Evolutionary conservation across 2,329 filamentous ascomycete genomes (phyloP).

Genomic region (Diplodia mutila): DNA sequence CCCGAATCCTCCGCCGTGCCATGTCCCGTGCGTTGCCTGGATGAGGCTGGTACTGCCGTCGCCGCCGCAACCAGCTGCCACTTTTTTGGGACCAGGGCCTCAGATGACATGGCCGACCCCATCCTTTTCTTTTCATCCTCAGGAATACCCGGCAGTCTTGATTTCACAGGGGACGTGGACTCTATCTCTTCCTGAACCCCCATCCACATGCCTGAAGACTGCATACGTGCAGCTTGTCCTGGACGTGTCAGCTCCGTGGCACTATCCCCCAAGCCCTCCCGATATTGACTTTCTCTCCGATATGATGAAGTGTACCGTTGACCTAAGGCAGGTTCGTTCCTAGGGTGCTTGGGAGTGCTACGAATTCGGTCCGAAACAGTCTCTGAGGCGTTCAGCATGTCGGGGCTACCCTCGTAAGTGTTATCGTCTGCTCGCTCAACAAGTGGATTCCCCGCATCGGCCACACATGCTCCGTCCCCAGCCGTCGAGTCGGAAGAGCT

Average conservation of each 20-base stretch:
- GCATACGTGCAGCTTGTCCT: slow-evolving; percentile 23
- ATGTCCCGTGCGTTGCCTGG: neutral
- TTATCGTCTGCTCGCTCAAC: slow-evolving; percentile 3
- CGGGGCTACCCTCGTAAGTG: neutral
- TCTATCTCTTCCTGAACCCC: slow-evolving; percentile 25
- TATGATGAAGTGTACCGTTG: neutral
- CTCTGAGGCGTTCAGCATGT: neutral
- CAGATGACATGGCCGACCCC: neutral
- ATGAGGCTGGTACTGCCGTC: neutral
- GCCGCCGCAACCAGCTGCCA: neutral
- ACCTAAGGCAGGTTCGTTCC: neutral
- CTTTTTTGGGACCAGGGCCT: neutral
- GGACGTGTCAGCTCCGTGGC: neutral
- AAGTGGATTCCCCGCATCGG: slow-evolving; percentile 3
- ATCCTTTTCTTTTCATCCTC: neutral
- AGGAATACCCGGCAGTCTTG: neutral
- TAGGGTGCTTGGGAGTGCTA: neutral
- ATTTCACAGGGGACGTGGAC: neutral
- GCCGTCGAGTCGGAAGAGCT: slow-evolving; percentile 12
- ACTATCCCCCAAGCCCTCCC: neutral
- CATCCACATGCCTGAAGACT: slow-evolving; percentile 17
- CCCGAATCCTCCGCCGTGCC: neutral
- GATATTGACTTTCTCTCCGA: neutral
- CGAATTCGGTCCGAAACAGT: slow-evolving; percentile 2
- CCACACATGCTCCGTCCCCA: neutral